Conservation (phyloP, 768 basidiomycete species). For the Ramaria sp. region DNA sequence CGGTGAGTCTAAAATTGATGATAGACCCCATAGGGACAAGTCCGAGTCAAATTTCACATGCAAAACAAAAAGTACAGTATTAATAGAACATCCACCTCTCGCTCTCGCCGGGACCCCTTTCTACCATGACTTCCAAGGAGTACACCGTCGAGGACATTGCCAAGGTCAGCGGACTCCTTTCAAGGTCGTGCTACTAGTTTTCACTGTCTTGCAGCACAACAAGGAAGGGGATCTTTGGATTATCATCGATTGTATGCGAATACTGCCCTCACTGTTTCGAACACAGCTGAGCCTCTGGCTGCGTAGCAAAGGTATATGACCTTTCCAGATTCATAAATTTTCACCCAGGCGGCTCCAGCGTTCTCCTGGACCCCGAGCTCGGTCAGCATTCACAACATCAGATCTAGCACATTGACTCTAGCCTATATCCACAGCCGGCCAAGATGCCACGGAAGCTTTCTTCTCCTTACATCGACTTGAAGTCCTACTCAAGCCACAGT, state of each 20-base stretch:
- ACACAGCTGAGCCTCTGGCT: slow-evolving; percentile 49
- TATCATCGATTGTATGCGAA: slow-evolving; percentile 12
- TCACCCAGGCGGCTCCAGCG: slow-evolving; percentile 75
- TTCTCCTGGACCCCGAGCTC: slow-evolving; percentile 62
- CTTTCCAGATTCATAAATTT: slow-evolving; percentile 66
- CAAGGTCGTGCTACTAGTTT: neutral
- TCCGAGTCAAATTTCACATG: no score
- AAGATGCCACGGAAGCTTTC: slow-evolving; percentile 82
- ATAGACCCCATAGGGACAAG: no score
- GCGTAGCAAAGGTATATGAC: slow-evolving; percentile 78
- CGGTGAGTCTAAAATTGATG: no score
- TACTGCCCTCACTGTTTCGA: neutral
- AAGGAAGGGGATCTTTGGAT: slow-evolving; percentile 53
- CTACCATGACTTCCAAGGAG: slow-evolving; percentile 26
- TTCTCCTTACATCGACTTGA: slow-evolving; percentile 84
- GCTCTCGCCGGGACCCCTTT: no score
- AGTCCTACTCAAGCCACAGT: slow-evolving; percentile 66
- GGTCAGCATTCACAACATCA: slow-evolving; percentile 30
- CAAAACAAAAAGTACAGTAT: no score
- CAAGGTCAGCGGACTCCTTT: slow-evolving; percentile 38
- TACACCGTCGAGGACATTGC: slow-evolving; percentile 59
- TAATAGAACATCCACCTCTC: no score
- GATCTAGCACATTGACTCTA: neutral
- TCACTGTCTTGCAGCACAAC: slow-evolving; percentile 44
- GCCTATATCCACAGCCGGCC: slow-evolving; percentile 44